Evolutionary conservation across 2,329 filamentous ascomycete species (phyloP).

Genomic region (Diaporthe caulivora): DNA sequence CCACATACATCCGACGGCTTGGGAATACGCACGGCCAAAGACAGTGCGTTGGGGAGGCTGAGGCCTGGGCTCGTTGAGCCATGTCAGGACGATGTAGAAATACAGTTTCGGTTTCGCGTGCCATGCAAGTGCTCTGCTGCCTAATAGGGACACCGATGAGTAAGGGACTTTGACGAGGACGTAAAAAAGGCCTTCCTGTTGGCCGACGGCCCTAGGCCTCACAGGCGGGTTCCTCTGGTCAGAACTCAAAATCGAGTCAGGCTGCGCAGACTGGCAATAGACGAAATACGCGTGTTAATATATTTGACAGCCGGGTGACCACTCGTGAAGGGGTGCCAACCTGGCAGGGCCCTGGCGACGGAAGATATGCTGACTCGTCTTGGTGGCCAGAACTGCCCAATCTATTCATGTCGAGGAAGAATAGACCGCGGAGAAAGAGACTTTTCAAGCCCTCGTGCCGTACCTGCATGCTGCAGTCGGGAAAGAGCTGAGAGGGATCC

Average conservation of each 20-base stretch:
- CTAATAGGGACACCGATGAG: not conserved
- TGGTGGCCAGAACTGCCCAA: too few species aligned
- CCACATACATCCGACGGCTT: not conserved
- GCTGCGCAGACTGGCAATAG: not conserved
- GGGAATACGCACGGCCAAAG: not conserved
- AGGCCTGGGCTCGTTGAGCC: not conserved
- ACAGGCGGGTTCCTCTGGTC: too few species aligned
- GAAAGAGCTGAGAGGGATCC: too few species aligned
- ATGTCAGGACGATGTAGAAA: not conserved
- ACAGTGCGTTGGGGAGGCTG: not conserved
- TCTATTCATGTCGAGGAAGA: not conserved
- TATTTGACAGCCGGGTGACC: not conserved
- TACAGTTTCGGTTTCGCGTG: constrained; percentile 8
- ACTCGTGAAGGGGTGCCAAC: not conserved
- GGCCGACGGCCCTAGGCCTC: too few species aligned
- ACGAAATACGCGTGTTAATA: not conserved
- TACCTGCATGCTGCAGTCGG: not conserved
- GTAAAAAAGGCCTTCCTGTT: too few species aligned
- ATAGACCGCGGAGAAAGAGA: not conserved
- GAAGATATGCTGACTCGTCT: not conserved
- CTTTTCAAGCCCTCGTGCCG: not conserved
- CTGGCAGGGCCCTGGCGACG: not conserved
- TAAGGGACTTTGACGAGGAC: too few species aligned
- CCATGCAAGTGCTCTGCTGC: not conserved
- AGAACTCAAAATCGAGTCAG: too few species aligned